phyloP scores from a whole-genome alignment of 495 filamentous ascomycete genomes.

The Terfezia claveryi region DNA sequence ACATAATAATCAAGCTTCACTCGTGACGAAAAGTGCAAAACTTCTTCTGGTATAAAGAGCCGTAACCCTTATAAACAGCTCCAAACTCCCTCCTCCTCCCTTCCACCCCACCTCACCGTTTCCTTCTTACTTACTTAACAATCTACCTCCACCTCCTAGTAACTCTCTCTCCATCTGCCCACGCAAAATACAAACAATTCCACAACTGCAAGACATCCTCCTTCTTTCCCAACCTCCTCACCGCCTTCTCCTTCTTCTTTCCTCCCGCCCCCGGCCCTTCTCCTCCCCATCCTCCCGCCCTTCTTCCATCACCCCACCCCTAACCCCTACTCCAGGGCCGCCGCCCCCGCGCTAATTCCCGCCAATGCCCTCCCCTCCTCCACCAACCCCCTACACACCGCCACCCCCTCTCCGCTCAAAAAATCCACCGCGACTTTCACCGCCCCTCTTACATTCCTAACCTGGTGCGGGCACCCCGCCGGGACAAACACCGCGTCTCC shows the following conservation, averaged over 20 bases:
- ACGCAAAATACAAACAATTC: constrained; percentile 13
- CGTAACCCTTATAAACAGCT: too few species aligned
- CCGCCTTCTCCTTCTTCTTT: not conserved
- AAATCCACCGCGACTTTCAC: constrained; percentile 22
- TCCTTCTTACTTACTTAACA: too few species aligned
- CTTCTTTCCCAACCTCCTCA: constrained; percentile 3
- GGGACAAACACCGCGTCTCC: constrained; percentile 20
- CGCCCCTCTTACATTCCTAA: constrained; percentile 15
- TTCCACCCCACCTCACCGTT: too few species aligned
- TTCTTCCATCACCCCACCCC: not conserved
- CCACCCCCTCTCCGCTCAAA: constrained; percentile 15
- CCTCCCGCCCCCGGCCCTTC: not conserved
- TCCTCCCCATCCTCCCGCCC: not conserved
- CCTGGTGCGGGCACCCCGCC: constrained; percentile 19
- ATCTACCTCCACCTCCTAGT: not conserved
- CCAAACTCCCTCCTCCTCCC: too few species aligned
- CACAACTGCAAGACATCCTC: constrained; percentile 19
- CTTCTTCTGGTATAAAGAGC: too few species aligned
- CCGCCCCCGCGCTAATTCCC: not conserved
- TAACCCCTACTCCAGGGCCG: not conserved
- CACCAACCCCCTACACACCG: constrained; percentile 6
- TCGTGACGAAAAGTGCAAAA: too few species aligned
- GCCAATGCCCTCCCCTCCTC: constrained; percentile 9
- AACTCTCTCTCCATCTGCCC: not conserved
- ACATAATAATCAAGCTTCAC: too few species aligned